Evolutionary conservation across 139 green algal genomes (phyloP), one percentile per base, ranked within the genome.

Genomic region (Astrephomene gubernaculifera): DNA sequence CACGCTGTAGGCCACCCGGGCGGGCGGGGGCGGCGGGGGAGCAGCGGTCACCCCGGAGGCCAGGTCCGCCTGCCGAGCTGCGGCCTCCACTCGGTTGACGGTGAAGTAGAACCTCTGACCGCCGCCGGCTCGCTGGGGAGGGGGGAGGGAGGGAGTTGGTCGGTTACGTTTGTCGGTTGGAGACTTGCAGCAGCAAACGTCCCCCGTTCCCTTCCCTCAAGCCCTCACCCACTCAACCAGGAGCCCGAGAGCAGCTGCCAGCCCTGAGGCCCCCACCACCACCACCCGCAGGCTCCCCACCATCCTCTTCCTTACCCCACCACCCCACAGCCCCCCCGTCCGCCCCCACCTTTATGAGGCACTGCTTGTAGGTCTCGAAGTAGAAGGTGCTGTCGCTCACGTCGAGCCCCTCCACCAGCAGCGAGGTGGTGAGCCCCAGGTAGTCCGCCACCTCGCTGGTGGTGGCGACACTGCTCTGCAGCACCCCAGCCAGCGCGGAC

Each of bases 371-470:
- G 17, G 36, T 29, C 35, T 80, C 81, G 8, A 54, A 64, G 69
- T 33, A 64, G 44, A 45, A 87, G 5, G 45, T 2, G 36, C 38
- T 29, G 22, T 74, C 39, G 41, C 25, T 31, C 31, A 81, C 35
- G 1, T 53, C 81, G 39, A 87, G 53, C 4, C 69, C 70, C 27
- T 81, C 81, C 22, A 87, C 17, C 41, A 87, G 7, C 69, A 87
- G 17, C 27, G 81, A 38, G 0, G 81, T 87, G 54, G 53, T 87
- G 33, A 87, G n/a, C 25, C 69, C 70, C 31, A 81, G 36, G 33
- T 4, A 31, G 38, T 81, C 69, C 1, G 69, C 81, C 14, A 29
- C 45, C 65, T 86, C 45, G 4, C 7, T 21, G 43, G 64, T 63
- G 25, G 36, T 36, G 21, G 61, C 78, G 2, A 84, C 61, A 27